Conservation (phyloP, 495 filamentous ascomycete genomes). For the Aspergillus affinis region DNA sequence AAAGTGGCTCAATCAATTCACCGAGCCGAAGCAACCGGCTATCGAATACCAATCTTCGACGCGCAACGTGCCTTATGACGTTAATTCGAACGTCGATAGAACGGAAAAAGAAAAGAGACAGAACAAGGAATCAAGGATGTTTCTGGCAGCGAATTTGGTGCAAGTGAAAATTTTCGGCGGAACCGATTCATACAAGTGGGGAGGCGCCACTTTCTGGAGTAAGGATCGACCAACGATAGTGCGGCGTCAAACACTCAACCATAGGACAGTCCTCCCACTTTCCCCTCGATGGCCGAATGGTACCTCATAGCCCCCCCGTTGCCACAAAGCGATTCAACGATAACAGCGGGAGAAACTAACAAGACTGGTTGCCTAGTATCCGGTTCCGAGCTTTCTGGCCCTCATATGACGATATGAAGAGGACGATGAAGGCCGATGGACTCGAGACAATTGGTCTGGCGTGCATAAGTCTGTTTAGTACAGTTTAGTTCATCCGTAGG, state of each 20-base stretch:
- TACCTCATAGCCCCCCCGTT: conserved; percentile 1
- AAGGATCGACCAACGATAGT: conserved; percentile 6
- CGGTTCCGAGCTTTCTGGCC: not conserved
- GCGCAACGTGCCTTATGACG: not conserved
- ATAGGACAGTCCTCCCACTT: not conserved
- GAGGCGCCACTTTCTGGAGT: conserved; percentile 3
- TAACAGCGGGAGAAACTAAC: not conserved
- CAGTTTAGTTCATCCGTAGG: conserved; percentile 4
- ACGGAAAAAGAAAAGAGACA: not conserved
- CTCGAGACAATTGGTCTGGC: conserved; percentile 1
- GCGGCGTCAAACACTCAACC: conserved; percentile 1
- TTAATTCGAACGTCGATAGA: not conserved
- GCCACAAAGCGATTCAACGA: conserved; percentile 1
- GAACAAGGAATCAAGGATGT: not conserved
- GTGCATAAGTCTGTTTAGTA: conserved; percentile 2
- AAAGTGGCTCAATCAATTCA: not conserved
- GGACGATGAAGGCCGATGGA: not conserved
- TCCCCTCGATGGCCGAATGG: not conserved
- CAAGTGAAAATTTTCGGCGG: conserved; percentile 9
- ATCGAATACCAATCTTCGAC: not conserved
- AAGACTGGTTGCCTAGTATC: not conserved
- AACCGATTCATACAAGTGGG: conserved; percentile 3
- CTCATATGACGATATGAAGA: conserved; percentile 5
- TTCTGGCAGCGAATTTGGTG: not conserved
- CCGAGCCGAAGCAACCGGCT: not conserved